A percentile compares a stretch with the other conserved stretches of the same genome.
Conservation (phyloP, 257 asterid species). For the Scutellaria galericulata region DNA sequence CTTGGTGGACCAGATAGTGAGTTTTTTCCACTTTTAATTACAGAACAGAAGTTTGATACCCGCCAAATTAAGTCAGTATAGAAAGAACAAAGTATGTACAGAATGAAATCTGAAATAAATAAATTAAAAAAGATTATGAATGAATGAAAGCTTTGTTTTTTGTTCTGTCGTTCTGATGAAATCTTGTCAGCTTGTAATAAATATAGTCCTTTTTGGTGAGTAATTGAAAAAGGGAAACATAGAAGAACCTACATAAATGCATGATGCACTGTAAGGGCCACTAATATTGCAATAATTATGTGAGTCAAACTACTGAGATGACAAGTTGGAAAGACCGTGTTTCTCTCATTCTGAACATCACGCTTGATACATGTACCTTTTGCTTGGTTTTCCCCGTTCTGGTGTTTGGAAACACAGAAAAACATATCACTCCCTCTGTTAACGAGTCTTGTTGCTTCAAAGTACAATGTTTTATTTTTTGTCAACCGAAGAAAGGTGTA, state of each 20-base stretch:
- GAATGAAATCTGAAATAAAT: not conserved
- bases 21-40: constrained; percentile 41
- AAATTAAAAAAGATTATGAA: not conserved
- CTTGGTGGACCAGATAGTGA: constrained; percentile 97
- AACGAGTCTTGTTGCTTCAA: too few species aligned
- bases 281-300: not conserved
- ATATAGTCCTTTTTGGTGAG: not conserved
- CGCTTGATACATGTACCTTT: not conserved
- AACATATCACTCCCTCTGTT: too few species aligned
- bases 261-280: not conserved
- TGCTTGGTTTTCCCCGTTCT: constrained; percentile 7
- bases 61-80: not conserved
- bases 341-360: too few species aligned
- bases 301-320: not conserved
- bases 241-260: not conserved
- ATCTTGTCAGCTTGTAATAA: constrained; percentile 13
- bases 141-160: not conserved
- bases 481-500: too few species aligned
- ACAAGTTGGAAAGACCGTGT: not conserved
- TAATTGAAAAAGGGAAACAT: not conserved
- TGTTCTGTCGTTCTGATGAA: constrained; percentile 11
- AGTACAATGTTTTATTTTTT: too few species aligned
- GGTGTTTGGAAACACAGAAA: not conserved
- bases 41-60: not conserved
- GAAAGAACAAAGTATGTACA: not conserved